These are phyloP conservation scores for Yamadazyma diddensiae DNA, from an alignment of 1,139 yeast species.

Conservation along the genomic window DNA sequence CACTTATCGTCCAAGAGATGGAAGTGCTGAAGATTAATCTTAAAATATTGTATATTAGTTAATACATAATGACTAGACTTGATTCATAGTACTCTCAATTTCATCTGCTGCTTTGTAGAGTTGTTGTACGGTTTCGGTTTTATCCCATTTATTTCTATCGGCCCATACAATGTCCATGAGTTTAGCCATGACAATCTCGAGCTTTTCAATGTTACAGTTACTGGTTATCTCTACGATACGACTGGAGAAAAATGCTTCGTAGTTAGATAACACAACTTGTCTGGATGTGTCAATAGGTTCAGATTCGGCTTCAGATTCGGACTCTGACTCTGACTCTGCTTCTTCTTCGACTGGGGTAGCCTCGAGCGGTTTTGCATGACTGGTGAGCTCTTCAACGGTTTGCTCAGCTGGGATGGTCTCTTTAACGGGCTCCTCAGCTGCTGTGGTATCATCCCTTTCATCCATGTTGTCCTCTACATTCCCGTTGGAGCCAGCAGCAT, in stretches of 20 bases:
- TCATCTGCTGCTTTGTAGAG: constrained; percentile 21
- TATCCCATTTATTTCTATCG: constrained; percentile 65
- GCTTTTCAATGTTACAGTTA: constrained; percentile 58
- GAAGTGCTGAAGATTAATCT: constrained; percentile 78
- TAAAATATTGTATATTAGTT: constrained; percentile 3
- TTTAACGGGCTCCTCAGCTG: background rate
- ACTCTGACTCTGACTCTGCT: constrained; percentile 6
- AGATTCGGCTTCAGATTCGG: constrained; percentile 27
- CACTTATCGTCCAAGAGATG: constrained; percentile 93
- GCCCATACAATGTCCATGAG: constrained; percentile 77
- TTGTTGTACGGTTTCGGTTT: constrained; percentile 37
- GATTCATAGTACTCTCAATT: constrained; percentile 9
- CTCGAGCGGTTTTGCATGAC: constrained; percentile 17
- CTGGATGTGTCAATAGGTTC: constrained; percentile 17
- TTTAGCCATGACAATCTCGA: constrained; percentile 72
- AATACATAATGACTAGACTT: constrained; percentile 3
- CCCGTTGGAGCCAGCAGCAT: background rate
- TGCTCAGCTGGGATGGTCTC: background rate
- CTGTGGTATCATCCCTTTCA: background rate
- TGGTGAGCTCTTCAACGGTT: background rate
- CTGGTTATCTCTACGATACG: constrained; percentile 38
- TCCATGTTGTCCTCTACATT: background rate
- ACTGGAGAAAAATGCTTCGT: constrained; percentile 17
- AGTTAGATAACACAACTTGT: constrained; percentile 16
- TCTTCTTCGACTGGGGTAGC: constrained; percentile 8